Evolutionary conservation across 208 protist species (phyloP).

Genomic region (Porcisia hertigi): DNA sequence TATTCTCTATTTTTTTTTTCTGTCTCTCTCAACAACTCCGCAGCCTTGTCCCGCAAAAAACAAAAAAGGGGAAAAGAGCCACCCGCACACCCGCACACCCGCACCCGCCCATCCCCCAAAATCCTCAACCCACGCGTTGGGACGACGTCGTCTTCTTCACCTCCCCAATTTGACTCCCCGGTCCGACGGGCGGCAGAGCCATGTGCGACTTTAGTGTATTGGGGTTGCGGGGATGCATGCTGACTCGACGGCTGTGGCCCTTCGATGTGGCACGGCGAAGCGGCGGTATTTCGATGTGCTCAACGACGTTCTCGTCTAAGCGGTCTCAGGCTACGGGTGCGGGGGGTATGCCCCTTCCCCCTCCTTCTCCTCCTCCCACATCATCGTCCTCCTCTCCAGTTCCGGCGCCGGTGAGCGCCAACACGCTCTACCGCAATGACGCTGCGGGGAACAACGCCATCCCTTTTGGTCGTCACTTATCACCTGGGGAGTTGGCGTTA

Average conservation of each 20-base stretch:
- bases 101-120: not conserved
- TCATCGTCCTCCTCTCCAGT: conserved; percentile 10
- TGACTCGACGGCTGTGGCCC: conserved; percentile 1
- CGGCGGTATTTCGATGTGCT: not conserved
- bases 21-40: too few relatives aligned
- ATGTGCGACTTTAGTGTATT: not conserved
- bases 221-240: not conserved
- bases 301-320: not conserved
- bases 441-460: conserved; percentile 23
- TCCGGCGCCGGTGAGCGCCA: conserved; percentile 6
- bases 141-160: not conserved
- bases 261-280: conserved; percentile 1
- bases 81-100: not conserved
- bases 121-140: too few relatives aligned
- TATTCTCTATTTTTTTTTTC: not conserved
- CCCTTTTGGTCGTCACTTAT: conserved; percentile 31
- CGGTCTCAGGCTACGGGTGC: conserved; percentile 18
- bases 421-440: conserved; percentile 22
- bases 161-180: not conserved
- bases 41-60: not conserved
- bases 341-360: not conserved
- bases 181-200: not conserved
- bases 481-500: conserved; percentile 68
- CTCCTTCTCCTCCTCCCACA: conserved; percentile 1
- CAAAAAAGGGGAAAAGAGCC: too few relatives aligned